Percentiles rank a stretch among this genome's conserved stretches.
Conservation (phyloP, 2,329 filamentous ascomycete species). For the Scolecobasidium constrictum region DNA sequence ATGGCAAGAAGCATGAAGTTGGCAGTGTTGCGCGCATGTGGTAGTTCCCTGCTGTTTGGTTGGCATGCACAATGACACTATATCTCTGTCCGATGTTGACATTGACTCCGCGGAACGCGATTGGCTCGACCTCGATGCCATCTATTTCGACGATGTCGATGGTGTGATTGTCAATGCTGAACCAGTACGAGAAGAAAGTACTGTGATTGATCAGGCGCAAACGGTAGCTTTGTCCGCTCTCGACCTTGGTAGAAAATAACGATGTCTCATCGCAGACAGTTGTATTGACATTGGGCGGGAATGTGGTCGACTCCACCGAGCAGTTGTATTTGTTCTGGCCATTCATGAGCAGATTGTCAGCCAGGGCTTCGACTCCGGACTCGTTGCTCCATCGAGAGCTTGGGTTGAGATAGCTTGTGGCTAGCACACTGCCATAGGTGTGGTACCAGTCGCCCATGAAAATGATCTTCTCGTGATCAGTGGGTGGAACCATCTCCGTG, state of each 20-base stretch:
- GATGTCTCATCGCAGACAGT: not conserved
- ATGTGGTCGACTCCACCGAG: not conserved
- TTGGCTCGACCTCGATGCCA: not conserved
- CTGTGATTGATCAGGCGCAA: not conserved
- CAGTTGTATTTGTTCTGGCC: constrained; percentile 2
- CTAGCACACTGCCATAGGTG: not conserved
- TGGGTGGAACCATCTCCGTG: not conserved
- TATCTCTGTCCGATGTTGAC: not conserved
- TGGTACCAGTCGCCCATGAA: constrained; percentile 2
- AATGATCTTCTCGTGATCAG: not conserved
- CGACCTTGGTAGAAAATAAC: not conserved
- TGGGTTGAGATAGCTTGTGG: not conserved
- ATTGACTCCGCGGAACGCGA: not conserved
- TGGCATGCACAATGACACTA: not conserved
- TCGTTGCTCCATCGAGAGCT: not conserved
- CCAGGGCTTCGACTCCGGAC: not conserved
- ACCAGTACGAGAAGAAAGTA: not conserved
- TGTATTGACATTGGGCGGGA: not conserved
- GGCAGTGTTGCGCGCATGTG: not conserved
- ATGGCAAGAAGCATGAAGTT: not conserved
- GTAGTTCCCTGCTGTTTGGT: not conserved
- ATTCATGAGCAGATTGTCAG: not conserved
- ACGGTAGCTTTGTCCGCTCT: not conserved
- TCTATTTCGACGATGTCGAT: constrained; percentile 1
- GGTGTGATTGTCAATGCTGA: constrained; percentile 5